A percentile compares a stretch with the other conserved stretches of the same genome.
Evolutionary conservation across 2,329 filamentous ascomycete species (phyloP).

Genomic region (Penicillium expansum): DNA sequence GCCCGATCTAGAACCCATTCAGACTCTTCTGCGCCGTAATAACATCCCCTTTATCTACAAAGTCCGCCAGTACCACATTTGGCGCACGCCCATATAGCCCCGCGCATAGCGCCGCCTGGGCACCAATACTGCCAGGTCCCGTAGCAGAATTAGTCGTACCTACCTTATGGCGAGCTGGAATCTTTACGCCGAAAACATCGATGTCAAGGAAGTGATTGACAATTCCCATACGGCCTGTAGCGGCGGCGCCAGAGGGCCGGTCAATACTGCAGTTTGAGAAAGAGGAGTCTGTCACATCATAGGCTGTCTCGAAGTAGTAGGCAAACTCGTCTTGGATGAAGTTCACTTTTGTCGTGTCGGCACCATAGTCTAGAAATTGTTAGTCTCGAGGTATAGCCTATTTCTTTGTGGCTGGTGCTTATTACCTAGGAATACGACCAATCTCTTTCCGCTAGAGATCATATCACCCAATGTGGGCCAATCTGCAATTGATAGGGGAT

Average conservation of each 20-base stretch:
- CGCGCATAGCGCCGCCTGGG: slow-evolving; percentile 41
- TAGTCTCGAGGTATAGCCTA: not conserved
- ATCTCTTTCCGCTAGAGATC: slow-evolving; percentile 41
- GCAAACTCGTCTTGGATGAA: slow-evolving; percentile 46
- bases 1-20: slow-evolving; percentile 34
- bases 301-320: slow-evolving; percentile 50
- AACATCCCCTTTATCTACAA: slow-evolving; percentile 46
- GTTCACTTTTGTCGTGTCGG: slow-evolving; percentile 38
- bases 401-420: not conserved
- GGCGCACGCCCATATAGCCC: slow-evolving; percentile 40
- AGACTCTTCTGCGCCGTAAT: slow-evolving; percentile 41
- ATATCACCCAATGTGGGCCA: slow-evolving; percentile 47
- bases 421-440: slow-evolving; percentile 46
- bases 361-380: slow-evolving; percentile 38
- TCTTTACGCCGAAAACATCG: slow-evolving; percentile 40
- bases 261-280: slow-evolving; percentile 47
- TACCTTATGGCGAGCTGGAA: slow-evolving; percentile 44
- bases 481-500: slow-evolving; percentile 33
- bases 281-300: slow-evolving; percentile 40
- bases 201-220: slow-evolving; percentile 51
- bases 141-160: slow-evolving; percentile 44
- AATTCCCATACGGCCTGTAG: slow-evolving; percentile 46
- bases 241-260: slow-evolving; percentile 39
- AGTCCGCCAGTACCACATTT: slow-evolving; percentile 47
- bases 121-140: slow-evolving; percentile 45